Evolutionary conservation across 768 basidiomycete species (phyloP).

Genomic region (Pholiota conissans): DNA sequence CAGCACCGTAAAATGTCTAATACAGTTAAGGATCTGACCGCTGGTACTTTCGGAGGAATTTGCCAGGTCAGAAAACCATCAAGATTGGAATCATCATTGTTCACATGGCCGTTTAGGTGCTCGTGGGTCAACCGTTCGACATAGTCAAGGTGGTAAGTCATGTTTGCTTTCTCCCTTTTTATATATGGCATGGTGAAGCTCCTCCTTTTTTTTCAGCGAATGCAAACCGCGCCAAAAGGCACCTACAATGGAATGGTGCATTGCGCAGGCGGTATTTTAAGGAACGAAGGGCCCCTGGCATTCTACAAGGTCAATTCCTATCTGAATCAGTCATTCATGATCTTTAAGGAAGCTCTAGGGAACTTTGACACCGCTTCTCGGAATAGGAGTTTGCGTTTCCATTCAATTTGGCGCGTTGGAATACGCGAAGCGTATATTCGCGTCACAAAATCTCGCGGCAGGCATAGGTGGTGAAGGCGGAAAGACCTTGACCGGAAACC

Average conservation of each 20-base stretch:
- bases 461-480: conserved; percentile 72
- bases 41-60: conserved; percentile 90
- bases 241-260: conserved; percentile 88
- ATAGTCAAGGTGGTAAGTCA: conserved; percentile 91
- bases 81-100: conserved; percentile 10
- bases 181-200: neutral
- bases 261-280: conserved; percentile 88
- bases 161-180: no score
- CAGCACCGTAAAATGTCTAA: conserved; percentile 43
- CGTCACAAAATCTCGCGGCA: conserved; percentile 52
- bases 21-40: conserved; percentile 83
- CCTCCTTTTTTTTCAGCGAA: conserved; percentile 52
- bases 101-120: conserved; percentile 49
- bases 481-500: conserved; percentile 52
- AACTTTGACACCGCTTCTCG: conserved; percentile 85
- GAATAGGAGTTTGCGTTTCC: conserved; percentile 93
- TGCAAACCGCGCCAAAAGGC: conserved; percentile 91
- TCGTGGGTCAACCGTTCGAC: conserved; percentile 94
- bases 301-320: conserved; percentile 80
- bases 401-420: conserved; percentile 95
- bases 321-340: neutral
- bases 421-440: conserved; percentile 79
- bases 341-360: conserved; percentile 50
- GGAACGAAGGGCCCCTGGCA: conserved; percentile 87
- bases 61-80: conserved; percentile 56